Conservation (phyloP, 257 asterid species). For the Cruciata laevipes region DNA sequence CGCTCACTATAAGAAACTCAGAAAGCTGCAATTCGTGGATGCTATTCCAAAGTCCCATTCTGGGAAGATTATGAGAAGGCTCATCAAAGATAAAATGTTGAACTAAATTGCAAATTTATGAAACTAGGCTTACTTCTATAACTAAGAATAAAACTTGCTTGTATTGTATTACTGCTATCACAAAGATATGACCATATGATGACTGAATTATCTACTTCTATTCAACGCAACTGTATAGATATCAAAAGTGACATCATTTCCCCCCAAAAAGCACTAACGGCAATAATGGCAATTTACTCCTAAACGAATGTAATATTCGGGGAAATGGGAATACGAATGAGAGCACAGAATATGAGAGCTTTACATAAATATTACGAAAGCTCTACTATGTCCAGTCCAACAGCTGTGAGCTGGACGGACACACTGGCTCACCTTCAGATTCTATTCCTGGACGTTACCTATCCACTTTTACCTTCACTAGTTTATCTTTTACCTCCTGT, state of each 20-base stretch:
- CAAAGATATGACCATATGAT: neutral
- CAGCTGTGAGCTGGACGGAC: slow-evolving; percentile 6
- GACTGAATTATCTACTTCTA: neutral
- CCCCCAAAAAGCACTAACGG: neutral
- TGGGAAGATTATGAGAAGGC: slow-evolving; percentile 85
- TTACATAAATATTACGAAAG: neutral
- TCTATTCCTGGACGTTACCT: neutral
- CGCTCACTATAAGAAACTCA: slow-evolving; percentile 61
- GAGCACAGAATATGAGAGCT: neutral
- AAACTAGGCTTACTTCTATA: neutral
- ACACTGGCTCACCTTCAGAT: slow-evolving; percentile 3
- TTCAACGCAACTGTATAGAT: neutral
- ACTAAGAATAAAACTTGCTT: neutral
- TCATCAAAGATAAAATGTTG: slow-evolving; percentile 58
- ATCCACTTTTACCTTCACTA: slow-evolving; percentile 11
- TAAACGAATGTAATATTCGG: neutral
- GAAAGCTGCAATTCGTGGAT: slow-evolving; percentile 60
- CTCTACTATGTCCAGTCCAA: slow-evolving; percentile 6
- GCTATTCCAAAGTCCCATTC: slow-evolving; percentile 80
- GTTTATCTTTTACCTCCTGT: slow-evolving; percentile 43
- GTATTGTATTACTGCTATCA: neutral
- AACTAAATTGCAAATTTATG: neutral
- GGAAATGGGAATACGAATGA: slow-evolving; percentile 2
- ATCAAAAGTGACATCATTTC: neutral
- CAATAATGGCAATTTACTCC: neutral